Conservation (phyloP, 805 yeast species). For the Scheffersomyces lignosus region DNA sequence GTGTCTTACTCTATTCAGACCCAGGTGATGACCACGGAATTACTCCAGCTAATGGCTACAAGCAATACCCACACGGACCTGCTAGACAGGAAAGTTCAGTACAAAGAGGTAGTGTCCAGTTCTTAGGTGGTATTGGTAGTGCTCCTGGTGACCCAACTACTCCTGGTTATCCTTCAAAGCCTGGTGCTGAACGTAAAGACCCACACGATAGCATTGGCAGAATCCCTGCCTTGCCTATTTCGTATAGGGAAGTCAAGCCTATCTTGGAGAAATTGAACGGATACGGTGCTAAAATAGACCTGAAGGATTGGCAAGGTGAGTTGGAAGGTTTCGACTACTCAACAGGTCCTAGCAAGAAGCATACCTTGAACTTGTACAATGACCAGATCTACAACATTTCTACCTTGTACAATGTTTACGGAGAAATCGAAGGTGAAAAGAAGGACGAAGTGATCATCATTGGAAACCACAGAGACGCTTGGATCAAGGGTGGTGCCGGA, state of each 20-base stretch:
- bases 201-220: conserved; percentile 34
- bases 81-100: conserved; percentile 63
- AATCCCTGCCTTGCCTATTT: conserved; percentile 45
- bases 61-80: conserved; percentile 62
- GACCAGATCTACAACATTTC: conserved; percentile 41
- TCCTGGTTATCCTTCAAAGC: conserved; percentile 65
- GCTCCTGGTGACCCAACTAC: conserved; percentile 80
- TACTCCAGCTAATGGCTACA: conserved; percentile 55
- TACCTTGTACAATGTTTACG: conserved; percentile 44
- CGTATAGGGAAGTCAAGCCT: conserved; percentile 45
- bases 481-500: conserved; percentile 51
- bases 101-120: conserved; percentile 62
- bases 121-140: conserved; percentile 47
- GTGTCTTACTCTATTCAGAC: conserved; percentile 57
- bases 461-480: conserved; percentile 48
- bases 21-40: conserved; percentile 61
- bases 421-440: conserved; percentile 41
- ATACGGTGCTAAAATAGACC: conserved; percentile 30
- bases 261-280: conserved; percentile 42
- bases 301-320: conserved; percentile 37
- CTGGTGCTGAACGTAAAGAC: conserved; percentile 34
- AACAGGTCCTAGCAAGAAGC: conserved; percentile 39
- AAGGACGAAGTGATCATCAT: conserved; percentile 40
- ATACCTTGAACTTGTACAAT: conserved; percentile 40
- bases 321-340: conserved; percentile 39